Conservation (phyloP, 345 rosid genomes). For the Populus deltoides region DNA sequence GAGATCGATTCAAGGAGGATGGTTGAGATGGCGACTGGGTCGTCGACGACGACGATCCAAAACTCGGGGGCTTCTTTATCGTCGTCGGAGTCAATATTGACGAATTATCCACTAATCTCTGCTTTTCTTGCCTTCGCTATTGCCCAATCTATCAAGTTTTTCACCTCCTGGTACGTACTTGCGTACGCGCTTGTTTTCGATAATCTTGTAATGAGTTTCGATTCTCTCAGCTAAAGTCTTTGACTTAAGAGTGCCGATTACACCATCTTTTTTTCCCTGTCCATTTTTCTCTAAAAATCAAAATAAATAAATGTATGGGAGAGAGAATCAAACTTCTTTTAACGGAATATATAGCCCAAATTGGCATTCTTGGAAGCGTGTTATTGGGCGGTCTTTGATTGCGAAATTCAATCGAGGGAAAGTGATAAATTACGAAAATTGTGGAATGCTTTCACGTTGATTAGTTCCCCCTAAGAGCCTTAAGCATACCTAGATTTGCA, state of each 20-base stretch:
- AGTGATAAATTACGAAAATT: too few species aligned
- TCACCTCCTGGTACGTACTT: conserved; percentile 56
- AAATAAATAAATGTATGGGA: too few species aligned
- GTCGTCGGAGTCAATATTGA: conserved; percentile 34
- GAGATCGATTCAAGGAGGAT: background rate
- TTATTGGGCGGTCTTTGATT: too few species aligned
- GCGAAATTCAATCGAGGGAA: too few species aligned
- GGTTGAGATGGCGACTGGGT: conserved; percentile 32
- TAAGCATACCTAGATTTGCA: conserved; percentile 46
- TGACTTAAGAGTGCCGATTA: too few species aligned
- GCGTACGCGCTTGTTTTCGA: background rate
- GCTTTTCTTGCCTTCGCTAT: conserved; percentile 55
- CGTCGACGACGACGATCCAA: conserved; percentile 18
- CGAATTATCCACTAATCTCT: conserved; percentile 64
- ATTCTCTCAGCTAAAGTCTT: background rate
- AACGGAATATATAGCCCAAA: too few species aligned
- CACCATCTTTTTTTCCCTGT: too few species aligned
- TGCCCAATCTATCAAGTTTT: conserved; percentile 65
- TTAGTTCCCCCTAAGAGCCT: conserved; percentile 34
- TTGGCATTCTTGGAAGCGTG: too few species aligned
- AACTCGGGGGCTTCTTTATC: conserved; percentile 28
- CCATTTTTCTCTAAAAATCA: too few species aligned
- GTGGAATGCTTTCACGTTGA: background rate
- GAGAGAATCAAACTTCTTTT: too few species aligned
- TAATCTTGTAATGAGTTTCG: background rate